Evolutionary conservation across 345 rosid genomes (phyloP).

Genomic region (Eucalyptus tenuipes): DNA sequence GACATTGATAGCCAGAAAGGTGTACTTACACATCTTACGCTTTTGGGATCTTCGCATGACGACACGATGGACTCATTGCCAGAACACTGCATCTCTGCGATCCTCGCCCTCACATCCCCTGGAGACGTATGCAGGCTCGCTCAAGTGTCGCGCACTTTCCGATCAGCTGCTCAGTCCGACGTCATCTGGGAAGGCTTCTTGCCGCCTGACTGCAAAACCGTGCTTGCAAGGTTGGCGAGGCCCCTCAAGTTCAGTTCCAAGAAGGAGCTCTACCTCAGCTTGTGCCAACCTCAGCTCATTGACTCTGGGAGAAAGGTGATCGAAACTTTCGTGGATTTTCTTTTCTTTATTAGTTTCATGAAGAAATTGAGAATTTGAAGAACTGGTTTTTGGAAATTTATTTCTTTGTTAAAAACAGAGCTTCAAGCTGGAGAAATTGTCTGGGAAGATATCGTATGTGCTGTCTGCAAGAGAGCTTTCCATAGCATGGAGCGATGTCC

Average conservation of each 20-base stretch:
- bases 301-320: constrained; percentile 15
- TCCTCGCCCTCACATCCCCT: constrained; percentile 58
- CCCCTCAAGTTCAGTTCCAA: constrained; percentile 4
- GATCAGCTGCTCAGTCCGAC: constrained; percentile 54
- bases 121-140: constrained; percentile 35
- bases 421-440: constrained; percentile 41
- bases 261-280: constrained; percentile 15
- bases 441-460: constrained; percentile 34
- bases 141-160: constrained; percentile 27
- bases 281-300: constrained; percentile 10
- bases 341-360: not conserved
- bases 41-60: not conserved
- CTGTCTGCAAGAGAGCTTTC: constrained; percentile 64
- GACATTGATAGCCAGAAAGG: not conserved
- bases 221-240: constrained; percentile 6
- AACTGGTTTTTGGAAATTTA: not conserved
- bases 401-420: constrained; percentile 13
- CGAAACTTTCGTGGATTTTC: not conserved
- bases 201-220: constrained; percentile 17
- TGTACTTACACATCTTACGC: not conserved
- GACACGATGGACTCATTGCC: constrained; percentile 23
- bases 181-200: constrained; percentile 45
- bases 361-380: not conserved
- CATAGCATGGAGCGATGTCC: constrained; percentile 33
- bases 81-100: constrained; percentile 39